These are phyloP conservation scores for Yamadazyma philogaea DNA, from an alignment of 805 yeast genomes.

Conservation along the genomic window DNA sequence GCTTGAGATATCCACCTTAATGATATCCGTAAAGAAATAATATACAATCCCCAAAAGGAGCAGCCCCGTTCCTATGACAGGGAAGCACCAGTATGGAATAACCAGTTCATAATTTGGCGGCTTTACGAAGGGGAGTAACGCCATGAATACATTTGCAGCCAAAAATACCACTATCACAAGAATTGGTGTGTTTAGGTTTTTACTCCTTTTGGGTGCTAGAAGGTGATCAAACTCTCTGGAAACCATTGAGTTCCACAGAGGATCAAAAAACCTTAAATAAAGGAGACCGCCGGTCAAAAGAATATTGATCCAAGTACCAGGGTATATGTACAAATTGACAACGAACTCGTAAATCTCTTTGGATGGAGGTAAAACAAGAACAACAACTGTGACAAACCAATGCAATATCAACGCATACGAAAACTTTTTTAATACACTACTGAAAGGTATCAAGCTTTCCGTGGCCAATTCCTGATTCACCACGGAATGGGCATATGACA, in stretches of 20 bases:
- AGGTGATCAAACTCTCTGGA: conserved; percentile 36
- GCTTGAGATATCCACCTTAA: too few species aligned
- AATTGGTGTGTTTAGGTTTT: conserved; percentile 23
- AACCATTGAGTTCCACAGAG: conserved; percentile 23
- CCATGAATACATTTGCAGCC: conserved; percentile 46
- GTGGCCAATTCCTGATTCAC: conserved; percentile 58
- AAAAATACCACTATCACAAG: conserved; percentile 37
- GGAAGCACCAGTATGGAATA: conserved; percentile 58
- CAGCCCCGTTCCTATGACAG: conserved; percentile 49
- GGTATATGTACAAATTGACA: conserved; percentile 60
- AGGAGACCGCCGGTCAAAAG: conserved; percentile 51
- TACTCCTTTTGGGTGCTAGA: conserved; percentile 3
- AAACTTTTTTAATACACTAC: conserved; percentile 42
- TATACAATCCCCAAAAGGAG: conserved; percentile 40
- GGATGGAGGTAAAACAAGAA: conserved; percentile 57
- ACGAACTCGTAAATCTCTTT: conserved; percentile 63
- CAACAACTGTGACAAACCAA: conserved; percentile 53
- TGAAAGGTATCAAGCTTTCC: conserved; percentile 51
- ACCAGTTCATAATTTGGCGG: conserved; percentile 29
- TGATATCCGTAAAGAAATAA: conserved; percentile 9
- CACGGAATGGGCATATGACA: conserved; percentile 56
- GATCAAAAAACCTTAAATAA: conserved; percentile 44
- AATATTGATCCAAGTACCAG: conserved; percentile 58
- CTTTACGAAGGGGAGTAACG: conserved; percentile 55
- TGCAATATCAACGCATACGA: conserved; percentile 49